Percentiles rank a stretch among this genome's conserved stretches.
Conservation (phyloP, 306 rosid species). For the Hippophae tibetana region DNA sequence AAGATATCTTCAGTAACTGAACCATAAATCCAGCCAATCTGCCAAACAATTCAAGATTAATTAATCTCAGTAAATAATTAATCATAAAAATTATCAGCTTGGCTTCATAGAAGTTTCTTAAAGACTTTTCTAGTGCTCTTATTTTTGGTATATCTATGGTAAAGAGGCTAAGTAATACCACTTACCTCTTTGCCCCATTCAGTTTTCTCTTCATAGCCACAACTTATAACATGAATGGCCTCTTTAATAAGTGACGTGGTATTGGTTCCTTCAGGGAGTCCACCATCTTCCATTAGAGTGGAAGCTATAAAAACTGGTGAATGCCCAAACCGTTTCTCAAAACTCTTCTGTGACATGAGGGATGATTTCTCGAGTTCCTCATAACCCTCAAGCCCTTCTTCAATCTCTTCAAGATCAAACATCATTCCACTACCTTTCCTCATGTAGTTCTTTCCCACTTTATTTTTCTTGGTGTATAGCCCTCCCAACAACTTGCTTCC, state of each 20-base stretch:
- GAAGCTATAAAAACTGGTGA: constrained; percentile 88
- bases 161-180: background rate
- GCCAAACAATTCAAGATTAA: constrained; percentile 16
- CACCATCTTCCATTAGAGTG: constrained; percentile 73
- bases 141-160: background rate
- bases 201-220: constrained; percentile 94
- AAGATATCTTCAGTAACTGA: constrained; percentile 82
- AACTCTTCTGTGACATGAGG: constrained; percentile 56
- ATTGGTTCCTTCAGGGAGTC: constrained; percentile 67
- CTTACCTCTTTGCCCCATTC: constrained; percentile 96
- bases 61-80: background rate
- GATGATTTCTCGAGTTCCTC: constrained; percentile 72
- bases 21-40: constrained; percentile 99
- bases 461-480: constrained; percentile 62
- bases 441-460: constrained; percentile 53
- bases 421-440: constrained; percentile 37
- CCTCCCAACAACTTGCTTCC: constrained; percentile 51
- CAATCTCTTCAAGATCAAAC: constrained; percentile 70
- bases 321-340: constrained; percentile 72
- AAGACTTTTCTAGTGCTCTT: background rate
- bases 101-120: background rate
- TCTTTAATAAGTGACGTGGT: constrained; percentile 55
- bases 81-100: background rate
- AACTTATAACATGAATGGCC: constrained; percentile 88
- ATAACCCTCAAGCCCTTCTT: constrained; percentile 61